phyloP scores from a whole-genome alignment of 441 rosid genomes.

The Populus hybrid region DNA sequence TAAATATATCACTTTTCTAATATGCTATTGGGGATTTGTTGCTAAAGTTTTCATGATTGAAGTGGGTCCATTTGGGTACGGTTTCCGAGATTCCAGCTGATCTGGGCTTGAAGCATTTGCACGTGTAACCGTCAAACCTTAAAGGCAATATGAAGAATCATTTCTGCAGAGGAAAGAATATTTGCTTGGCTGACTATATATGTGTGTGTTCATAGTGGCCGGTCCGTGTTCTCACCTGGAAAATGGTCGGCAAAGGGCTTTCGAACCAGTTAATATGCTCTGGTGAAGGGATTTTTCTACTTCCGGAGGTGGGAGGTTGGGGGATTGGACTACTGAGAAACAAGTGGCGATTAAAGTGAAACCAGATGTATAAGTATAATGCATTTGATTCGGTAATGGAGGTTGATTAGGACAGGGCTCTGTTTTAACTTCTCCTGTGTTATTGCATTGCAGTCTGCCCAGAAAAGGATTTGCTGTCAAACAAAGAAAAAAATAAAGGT shows the following conservation, averaged over 20 bases:
- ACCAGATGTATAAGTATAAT: not conserved
- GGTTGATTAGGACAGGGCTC: not conserved
- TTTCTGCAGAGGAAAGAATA: not conserved
- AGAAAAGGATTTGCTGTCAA: not conserved
- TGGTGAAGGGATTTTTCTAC: not conserved
- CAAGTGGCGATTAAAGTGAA: not conserved
- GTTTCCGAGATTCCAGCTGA: not conserved
- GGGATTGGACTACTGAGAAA: constrained; percentile 7
- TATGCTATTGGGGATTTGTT: not conserved
- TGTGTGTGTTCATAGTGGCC: not conserved
- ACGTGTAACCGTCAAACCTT: not conserved
- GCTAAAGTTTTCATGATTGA: not conserved
- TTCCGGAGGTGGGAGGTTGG: not conserved
- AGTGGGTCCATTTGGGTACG: not conserved
- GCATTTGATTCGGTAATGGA: not conserved
- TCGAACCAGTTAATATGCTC: not conserved
- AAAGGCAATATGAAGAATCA: not conserved
- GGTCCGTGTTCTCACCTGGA: not conserved
- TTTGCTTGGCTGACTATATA: not conserved
- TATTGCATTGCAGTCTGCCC: not conserved
- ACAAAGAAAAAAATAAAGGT: no score
- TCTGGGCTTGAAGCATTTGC: not conserved
- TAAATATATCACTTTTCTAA: not conserved
- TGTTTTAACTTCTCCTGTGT: not conserved
- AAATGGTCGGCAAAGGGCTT: not conserved